Evolutionary conservation across 768 basidiomycete genomes (phyloP).

Genomic region (Mycena metata): DNA sequence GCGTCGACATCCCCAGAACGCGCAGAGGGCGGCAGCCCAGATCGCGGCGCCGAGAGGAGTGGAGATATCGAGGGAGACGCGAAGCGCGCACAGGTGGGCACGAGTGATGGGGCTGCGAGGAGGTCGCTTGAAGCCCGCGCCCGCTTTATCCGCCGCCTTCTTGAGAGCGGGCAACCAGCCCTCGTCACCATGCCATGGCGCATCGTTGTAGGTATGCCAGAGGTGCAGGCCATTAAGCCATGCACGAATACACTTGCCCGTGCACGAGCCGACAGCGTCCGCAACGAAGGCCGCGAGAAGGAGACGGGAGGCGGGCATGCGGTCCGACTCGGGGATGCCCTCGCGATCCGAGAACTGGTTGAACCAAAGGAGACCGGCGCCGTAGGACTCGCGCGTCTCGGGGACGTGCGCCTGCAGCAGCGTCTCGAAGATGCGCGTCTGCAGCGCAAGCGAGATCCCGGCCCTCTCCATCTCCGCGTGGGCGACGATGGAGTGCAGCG

Average conservation of each 20-base stretch:
- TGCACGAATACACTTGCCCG: neutral
- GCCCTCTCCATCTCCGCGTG: neutral
- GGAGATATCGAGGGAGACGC: no score
- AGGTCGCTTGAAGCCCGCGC: no score
- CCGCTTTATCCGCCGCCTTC: no score
- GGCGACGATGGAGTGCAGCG: neutral
- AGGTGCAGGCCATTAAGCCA: neutral
- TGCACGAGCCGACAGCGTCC: neutral
- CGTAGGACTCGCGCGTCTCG: constrained; percentile 39
- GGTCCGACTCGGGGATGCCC: no score
- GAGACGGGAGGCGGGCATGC: no score
- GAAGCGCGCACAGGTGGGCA: no score
- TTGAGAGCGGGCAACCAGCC: no score
- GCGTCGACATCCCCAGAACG: neutral
- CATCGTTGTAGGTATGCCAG: constrained; percentile 1
- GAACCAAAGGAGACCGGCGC: constrained; percentile 1
- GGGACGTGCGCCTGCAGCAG: neutral
- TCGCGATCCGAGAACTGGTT: neutral
- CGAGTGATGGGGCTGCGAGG: no score
- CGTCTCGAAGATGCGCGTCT: neutral
- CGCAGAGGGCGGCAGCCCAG: neutral
- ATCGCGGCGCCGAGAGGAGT: no score
- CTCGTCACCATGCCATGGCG: no score
- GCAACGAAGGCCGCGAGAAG: neutral
- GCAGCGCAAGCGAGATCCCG: neutral